These are phyloP conservation scores for Zalaria sp. DNA, from an alignment of 2,329 filamentous ascomycete genomes.

Conservation along the genomic window DNA sequence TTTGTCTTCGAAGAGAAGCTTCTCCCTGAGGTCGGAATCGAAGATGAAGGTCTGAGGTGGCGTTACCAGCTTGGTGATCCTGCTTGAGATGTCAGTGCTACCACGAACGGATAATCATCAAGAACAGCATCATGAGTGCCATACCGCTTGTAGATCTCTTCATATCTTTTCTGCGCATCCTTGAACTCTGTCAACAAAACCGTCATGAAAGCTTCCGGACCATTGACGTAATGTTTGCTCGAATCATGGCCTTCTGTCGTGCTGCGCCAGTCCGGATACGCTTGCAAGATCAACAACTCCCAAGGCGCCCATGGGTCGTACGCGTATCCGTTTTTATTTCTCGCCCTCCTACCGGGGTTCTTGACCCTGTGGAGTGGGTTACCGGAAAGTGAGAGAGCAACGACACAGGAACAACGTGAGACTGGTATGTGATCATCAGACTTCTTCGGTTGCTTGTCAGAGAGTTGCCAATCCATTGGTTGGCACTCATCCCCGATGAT, in stretches of 20 bases:
- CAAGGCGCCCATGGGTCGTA: slow-evolving; percentile 47
- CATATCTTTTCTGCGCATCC: slow-evolving; percentile 45
- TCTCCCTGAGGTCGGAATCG: slow-evolving; percentile 39
- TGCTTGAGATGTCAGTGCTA: background rate
- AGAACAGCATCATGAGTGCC: too few species aligned
- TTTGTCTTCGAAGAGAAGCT: slow-evolving; percentile 46
- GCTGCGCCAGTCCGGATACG: slow-evolving; percentile 44
- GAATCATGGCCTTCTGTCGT: slow-evolving; percentile 42
- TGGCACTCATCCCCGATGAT: slow-evolving; percentile 40
- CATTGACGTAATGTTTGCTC: slow-evolving; percentile 43
- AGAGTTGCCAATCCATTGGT: slow-evolving; percentile 46
- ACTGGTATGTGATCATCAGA: slow-evolving; percentile 41
- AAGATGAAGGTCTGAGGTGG: slow-evolving; percentile 48
- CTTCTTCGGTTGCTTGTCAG: slow-evolving; percentile 31
- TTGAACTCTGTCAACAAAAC: slow-evolving; percentile 45
- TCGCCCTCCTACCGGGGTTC: slow-evolving; percentile 35
- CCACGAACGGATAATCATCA: too few species aligned
- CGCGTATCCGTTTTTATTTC: slow-evolving; percentile 35
- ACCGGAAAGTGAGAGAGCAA: slow-evolving; percentile 44
- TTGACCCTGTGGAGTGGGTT: slow-evolving; percentile 34
- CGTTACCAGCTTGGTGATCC: slow-evolving; percentile 44
- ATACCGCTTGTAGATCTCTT: slow-evolving; percentile 35
- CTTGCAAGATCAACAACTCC: slow-evolving; percentile 45
- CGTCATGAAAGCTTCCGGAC: slow-evolving; percentile 47
- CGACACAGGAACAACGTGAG: slow-evolving; percentile 43